Percentiles rank a stretch among this genome's conserved stretches.
phyloP scores from a whole-genome alignment of 139 green algal species.

The Desmodesmus armatus region DNA sequence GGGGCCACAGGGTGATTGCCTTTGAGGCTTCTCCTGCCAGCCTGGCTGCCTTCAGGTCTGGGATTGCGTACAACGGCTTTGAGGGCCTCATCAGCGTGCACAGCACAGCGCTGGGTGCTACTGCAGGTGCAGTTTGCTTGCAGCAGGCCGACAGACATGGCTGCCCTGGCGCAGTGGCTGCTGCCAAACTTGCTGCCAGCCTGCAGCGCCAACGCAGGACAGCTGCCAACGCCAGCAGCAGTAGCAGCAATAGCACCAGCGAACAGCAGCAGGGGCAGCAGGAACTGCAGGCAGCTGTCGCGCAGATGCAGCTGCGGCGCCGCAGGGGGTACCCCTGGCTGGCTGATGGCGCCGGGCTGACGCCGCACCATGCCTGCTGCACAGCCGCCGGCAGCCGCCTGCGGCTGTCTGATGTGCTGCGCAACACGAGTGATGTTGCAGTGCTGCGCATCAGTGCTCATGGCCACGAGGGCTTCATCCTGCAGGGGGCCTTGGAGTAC shows the following conservation, averaged over 20 bases:
- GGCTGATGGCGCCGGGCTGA: neutral
- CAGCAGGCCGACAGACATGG: neutral
- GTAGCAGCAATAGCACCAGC: neutral
- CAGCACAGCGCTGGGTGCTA: constrained; percentile 48
- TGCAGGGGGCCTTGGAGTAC: constrained; percentile 67
- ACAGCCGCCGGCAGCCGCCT: neutral
- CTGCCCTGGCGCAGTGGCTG: neutral
- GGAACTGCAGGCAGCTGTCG: neutral
- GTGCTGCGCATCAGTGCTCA: constrained; percentile 67
- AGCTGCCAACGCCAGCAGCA: neutral
- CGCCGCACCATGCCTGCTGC: too few species aligned
- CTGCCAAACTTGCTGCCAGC: neutral
- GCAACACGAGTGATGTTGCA: constrained; percentile 55
- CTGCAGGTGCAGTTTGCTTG: constrained; percentile 52
- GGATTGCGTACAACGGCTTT: constrained; percentile 80
- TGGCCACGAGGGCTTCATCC: constrained; percentile 77
- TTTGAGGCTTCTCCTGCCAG: constrained; percentile 74
- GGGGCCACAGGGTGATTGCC: constrained; percentile 76
- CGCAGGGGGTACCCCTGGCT: constrained; percentile 45
- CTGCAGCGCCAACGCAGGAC: neutral
- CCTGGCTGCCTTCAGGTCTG: constrained; percentile 66
- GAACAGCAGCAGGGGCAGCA: neutral
- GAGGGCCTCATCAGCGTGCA: constrained; percentile 63
- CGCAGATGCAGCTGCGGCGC: neutral
- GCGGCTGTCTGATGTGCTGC: constrained; percentile 29